Evolutionary conservation across 768 basidiomycete genomes (phyloP), one percentile per base, ranked within the genome.

Genomic region (Lentinula sp.): DNA sequence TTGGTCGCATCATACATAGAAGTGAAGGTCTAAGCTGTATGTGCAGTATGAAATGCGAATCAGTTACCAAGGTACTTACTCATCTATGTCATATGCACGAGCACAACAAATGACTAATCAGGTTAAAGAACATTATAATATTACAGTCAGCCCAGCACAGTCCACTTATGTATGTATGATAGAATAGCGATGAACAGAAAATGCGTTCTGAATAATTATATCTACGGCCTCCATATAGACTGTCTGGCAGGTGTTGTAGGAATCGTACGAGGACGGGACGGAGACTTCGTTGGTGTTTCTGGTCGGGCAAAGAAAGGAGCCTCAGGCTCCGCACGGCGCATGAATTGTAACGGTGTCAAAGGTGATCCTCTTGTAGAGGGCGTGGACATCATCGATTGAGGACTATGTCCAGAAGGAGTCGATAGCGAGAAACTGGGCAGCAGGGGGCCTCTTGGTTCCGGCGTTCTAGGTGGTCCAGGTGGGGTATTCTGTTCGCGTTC

Each of bases 331-430:
- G 90, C 93, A 52, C 87, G 85, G 60, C 93, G 81, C 64, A 96
- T 84, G 73, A 93, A 95, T 69, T 95, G 92, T 50, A 96, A 74
- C 1, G 93, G 84, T 7, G 86, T 85, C 56, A 93, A 70, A 10
- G 93, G 90, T 0, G 91, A 91, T 13, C 87, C 86, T 37, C 85
- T 81, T 1, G 79, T 78, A 32, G 85, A 83, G 16, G 81, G 78
- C 6, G 79, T 74, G 28, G 81, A 81, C 62, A 71, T 74, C n/a
- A 82, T 64, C 10, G 82, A 84, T 13, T 73, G 77, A 15, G 81
- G 81, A 61, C 82, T 83, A 48, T 74, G 75, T 7, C 79, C 79
- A 45, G 76, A 80, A 1, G 86, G 80, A 18, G 87, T 82, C 3
- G 85, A 79, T 60, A 91, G 68, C 9, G 84, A 80, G 64, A 92